Evolutionary conservation across 164 flowering plant species (phyloP), one percentile per base, ranked within the genome.

Genomic region (Dillenia turbinata): DNA sequence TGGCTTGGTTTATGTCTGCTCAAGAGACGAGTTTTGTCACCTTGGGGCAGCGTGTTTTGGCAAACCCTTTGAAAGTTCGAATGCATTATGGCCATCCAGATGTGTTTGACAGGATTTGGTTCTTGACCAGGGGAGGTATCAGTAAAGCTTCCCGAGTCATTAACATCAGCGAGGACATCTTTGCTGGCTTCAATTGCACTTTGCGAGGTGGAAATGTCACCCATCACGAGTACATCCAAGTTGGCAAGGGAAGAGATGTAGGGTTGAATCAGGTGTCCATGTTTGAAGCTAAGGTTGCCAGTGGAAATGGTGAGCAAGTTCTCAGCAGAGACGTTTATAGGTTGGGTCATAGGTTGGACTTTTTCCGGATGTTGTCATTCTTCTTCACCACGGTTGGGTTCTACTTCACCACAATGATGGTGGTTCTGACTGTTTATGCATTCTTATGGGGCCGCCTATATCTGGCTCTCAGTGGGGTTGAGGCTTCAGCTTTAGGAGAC

Each of bases 51-150:
- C 83, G 88, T 43, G 90, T 83, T 56, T 63, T 85, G 61, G 90
- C 90, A 49, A 81, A 83, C 43, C 90, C 90, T 17, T 65, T 85
- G 67, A 85, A 81, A 66, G 64, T 85, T 24, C 71, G 90, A 47
- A 78, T 85, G 87, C 90, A 83, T 70, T 85, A 85, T 65, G 90
- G 85, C 43, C 90, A 85, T 62, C 89, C 89, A 1, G 87, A 85
- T 74, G 89, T 85, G 61, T 85, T 85, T 69, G 87, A 83, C 64
- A 70, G 87, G 64, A 81, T 85, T 67, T 85, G 85, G 87, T 83
- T 83, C 72, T 55, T 85, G 69, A 81, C 81, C 57, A 75, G 87
- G 9, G 90, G 90, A 57, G 90, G 90, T 19, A 57, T 85, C 16
- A 85, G 90, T 60, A 85, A 85, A 67, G 90, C 90, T 66, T 85